A percentile compares a stretch with the other conserved stretches of the same genome.
Evolutionary conservation across 2,329 filamentous ascomycete genomes (phyloP).

Genomic region (Pseudohalonectria lignicola): DNA sequence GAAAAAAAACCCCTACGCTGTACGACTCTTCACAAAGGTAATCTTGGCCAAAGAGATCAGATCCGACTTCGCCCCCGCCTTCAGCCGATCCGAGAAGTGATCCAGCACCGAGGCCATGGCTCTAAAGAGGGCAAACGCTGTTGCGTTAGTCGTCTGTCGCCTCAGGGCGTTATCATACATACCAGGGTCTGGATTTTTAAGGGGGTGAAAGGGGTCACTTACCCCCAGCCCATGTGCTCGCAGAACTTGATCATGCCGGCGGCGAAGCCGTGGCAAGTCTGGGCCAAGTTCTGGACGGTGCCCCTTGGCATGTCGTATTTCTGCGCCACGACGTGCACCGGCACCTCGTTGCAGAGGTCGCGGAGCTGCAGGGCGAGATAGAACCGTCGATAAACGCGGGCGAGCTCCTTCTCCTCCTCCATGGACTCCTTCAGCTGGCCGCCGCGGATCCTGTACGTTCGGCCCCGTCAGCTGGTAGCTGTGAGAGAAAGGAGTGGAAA

Average conservation of each 20-base stretch:
- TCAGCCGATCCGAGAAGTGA: conserved; percentile 64
- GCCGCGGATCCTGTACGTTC: conserved; percentile 48
- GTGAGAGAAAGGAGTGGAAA: too few relatives aligned
- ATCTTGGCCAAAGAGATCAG: conserved; percentile 61
- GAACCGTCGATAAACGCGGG: conserved; percentile 58
- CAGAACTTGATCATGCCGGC: conserved; percentile 74
- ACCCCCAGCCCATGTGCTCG: conserved; percentile 64
- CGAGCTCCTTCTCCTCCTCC: conserved; percentile 45
- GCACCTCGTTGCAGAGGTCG: conserved; percentile 67
- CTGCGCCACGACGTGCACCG: conserved; percentile 55
- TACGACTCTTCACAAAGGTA: conserved; percentile 67
- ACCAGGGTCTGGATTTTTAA: too few relatives aligned
- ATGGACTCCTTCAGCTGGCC: conserved; percentile 53
- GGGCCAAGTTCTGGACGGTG: conserved; percentile 59
- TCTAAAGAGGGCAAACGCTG: conserved; percentile 29
- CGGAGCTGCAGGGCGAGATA: conserved; percentile 69
- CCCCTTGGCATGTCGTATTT: conserved; percentile 64
- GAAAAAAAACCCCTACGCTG: conserved; percentile 35
- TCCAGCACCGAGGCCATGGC: conserved; percentile 62
- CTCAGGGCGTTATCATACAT: too few relatives aligned
- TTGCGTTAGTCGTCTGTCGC: too few relatives aligned
- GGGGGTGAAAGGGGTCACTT: conserved; percentile 14
- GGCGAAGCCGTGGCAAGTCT: conserved; percentile 68
- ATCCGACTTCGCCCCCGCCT: conserved; percentile 61
- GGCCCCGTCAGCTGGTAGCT: too few relatives aligned